Conservation (phyloP, 371 early-diverging fungal genomes). For the Entomophthora muscae region DNA sequence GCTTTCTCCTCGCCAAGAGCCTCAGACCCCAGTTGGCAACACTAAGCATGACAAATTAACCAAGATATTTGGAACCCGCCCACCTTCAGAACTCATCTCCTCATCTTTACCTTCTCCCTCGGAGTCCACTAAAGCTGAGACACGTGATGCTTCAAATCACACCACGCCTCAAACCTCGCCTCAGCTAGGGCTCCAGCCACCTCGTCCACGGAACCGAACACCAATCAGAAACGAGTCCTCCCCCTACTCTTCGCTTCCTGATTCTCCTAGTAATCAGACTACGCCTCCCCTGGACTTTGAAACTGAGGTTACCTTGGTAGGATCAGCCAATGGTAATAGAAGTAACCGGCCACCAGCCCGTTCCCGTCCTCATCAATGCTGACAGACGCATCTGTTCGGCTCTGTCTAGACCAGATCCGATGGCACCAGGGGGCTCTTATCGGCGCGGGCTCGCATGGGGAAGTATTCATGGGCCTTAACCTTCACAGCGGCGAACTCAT, state of each 20-base stretch:
- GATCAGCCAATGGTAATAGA: not conserved
- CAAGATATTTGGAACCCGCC: conserved; percentile 80
- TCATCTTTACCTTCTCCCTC: conserved; percentile 25
- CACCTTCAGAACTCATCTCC: conserved; percentile 79
- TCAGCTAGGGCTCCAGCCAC: conserved; percentile 9
- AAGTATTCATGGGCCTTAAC: conserved; percentile 85
- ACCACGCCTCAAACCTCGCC: too few species aligned
- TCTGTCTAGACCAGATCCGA: not conserved
- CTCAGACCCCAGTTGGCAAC: conserved; percentile 1
- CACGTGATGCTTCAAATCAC: too few species aligned
- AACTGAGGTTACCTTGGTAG: not conserved
- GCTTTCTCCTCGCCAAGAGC: conserved; percentile 7
- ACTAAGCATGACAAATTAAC: conserved; percentile 10
- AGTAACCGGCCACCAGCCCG: too few species aligned
- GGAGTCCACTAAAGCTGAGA: too few species aligned
- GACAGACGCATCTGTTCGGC: not conserved
- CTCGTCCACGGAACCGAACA: not conserved
- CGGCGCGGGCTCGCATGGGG: conserved; percentile 93
- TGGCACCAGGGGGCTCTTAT: conserved; percentile 85
- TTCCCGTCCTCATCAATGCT: not conserved
- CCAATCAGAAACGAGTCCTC: not conserved
- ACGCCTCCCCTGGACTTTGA: not conserved
- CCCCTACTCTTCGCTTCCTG: too few species aligned
- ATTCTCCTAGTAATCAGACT: not conserved
- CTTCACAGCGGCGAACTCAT: conserved; percentile 70